A percentile compares a stretch with the other conserved stretches of the same genome.
phyloP scores from a whole-genome alignment of 441 rosid genomes.

The Adansonia grandidieri region DNA sequence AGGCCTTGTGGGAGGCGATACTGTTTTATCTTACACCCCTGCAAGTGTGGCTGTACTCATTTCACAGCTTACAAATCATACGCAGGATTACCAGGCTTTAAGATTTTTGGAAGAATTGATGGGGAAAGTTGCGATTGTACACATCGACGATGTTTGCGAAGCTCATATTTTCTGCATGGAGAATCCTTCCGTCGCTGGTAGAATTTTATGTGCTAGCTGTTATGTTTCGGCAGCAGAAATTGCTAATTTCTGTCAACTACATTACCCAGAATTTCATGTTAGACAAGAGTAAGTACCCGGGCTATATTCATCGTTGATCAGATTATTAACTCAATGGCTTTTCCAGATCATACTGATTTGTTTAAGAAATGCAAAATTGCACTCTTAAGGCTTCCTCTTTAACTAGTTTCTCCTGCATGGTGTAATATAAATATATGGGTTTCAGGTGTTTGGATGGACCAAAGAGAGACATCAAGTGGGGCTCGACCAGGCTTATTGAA shows the following conservation, averaged over 20 bases:
- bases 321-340: too few species aligned
- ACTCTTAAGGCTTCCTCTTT: too few species aligned
- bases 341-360: too few species aligned
- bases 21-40: conserved; percentile 1
- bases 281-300: conserved; percentile 30
- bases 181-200: conserved; percentile 35
- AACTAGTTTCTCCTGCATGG: neutral
- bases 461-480: conserved; percentile 29
- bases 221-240: conserved; percentile 25
- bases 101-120: conserved; percentile 30
- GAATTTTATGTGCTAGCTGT: conserved; percentile 34
- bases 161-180: conserved; percentile 43
- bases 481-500: conserved; percentile 31
- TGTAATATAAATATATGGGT: neutral
- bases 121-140: conserved; percentile 40
- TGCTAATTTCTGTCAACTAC: conserved; percentile 21
- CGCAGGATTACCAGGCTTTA: neutral
- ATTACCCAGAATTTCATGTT: conserved; percentile 30
- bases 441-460: conserved; percentile 28
- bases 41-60: neutral
- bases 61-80: conserved; percentile 17
- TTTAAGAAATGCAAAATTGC: too few species aligned
- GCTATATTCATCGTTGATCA: neutral
- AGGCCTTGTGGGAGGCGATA: conserved; percentile 39
- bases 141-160: conserved; percentile 42